Conservation (phyloP, 2,329 filamentous ascomycete species). For the Ramichloridium luteum region DNA sequence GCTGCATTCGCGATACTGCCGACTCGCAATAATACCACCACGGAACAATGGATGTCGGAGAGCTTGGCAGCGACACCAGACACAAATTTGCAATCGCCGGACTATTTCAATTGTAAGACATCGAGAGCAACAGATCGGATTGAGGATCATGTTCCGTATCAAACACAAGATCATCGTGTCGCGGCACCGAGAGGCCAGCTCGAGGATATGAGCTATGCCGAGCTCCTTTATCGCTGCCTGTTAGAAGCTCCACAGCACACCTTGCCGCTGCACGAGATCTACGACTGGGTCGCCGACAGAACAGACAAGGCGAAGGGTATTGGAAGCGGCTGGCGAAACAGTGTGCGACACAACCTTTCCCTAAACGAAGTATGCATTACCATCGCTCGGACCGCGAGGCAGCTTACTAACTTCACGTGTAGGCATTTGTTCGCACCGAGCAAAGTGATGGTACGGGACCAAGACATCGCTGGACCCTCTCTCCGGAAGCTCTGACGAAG, state of each 20-base stretch:
- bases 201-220: slow-evolving; percentile 48
- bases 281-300: slow-evolving; percentile 75
- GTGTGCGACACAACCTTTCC: slow-evolving; percentile 85
- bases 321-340: slow-evolving; percentile 75
- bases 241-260: slow-evolving; percentile 52
- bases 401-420: no score
- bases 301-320: slow-evolving; percentile 60
- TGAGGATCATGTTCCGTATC: slow-evolving; percentile 2
- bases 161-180: slow-evolving; percentile 2
- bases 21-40: no score
- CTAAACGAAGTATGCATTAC: slow-evolving; percentile 96
- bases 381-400: no score
- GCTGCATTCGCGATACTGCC: no score
- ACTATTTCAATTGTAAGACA: no score
- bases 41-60: no score
- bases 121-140: no score
- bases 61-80: no score
- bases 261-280: slow-evolving; percentile 76
- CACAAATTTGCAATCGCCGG: no score
- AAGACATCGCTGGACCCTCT: slow-evolving; percentile 23
- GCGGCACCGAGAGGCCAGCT: slow-evolving; percentile 7
- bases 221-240: slow-evolving; percentile 67
- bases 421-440: no score
- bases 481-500: background rate
- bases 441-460: no score